These are phyloP conservation scores for Ochromonas danica DNA, from an alignment of 108 stramenopile species.

Conservation along the genomic window DNA sequence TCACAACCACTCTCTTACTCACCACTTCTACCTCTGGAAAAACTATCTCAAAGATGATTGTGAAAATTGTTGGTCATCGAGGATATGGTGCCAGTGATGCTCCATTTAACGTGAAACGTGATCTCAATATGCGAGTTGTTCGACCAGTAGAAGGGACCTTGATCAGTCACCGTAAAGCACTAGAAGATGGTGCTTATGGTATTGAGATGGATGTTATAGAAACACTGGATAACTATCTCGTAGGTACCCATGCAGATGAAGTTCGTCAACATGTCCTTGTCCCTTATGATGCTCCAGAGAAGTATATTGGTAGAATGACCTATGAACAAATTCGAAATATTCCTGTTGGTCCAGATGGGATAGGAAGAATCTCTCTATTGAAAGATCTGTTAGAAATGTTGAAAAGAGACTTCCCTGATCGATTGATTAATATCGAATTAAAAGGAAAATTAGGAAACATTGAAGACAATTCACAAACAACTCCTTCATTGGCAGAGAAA, in stretches of 20 bases:
- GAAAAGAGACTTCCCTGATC: not conserved
- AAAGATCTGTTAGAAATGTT: not conserved
- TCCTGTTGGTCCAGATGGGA: not conserved
- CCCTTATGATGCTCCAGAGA: not conserved
- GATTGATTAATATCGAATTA: not conserved
- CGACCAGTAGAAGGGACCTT: not conserved
- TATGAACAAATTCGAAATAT: not conserved
- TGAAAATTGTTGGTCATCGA: not conserved
- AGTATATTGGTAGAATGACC: not conserved
- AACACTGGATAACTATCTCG: not conserved
- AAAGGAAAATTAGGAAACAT: not conserved
- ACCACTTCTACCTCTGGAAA: too few relatives aligned
- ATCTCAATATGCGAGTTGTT: not conserved
- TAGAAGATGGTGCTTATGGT: not conserved
- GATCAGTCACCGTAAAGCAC: not conserved
- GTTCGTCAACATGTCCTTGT: not conserved
- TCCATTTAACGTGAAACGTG: not conserved
- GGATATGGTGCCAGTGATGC: not conserved
- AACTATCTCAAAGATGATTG: too few relatives aligned
- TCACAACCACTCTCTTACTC: too few relatives aligned
- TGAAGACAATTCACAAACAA: not conserved
- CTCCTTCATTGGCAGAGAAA: not conserved
- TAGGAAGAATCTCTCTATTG: not conserved
- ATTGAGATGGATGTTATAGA: not conserved
- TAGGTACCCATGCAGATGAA: not conserved